Evolutionary conservation across 352 stramenopile genomes (phyloP), one percentile per base, ranked within the genome.

Genomic region (Sclerospora graminicola): DNA sequence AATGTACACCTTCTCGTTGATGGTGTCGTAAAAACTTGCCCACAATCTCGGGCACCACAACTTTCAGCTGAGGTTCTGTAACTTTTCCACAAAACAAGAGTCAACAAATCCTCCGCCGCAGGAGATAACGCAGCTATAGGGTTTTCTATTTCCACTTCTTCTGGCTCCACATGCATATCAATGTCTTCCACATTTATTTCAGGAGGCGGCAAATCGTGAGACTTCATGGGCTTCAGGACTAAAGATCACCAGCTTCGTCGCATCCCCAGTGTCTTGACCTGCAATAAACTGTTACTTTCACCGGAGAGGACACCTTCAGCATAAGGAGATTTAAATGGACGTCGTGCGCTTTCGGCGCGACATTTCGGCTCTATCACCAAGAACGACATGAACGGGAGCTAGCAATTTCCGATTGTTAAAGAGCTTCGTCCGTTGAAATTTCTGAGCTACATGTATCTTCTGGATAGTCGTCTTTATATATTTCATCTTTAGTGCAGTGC

Each of bases 1-100:
- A 98, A 60, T 95, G 70, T 35, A 98, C 93, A 23, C 94, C 95
- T 61, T 98, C 95, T 15, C 92, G 76, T 64, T 98, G 90, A 69
- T 98, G 95, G 31, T 92, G 93, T 16, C 95, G 84, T 24, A 98
- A 56, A 54, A 89, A 97, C 45, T 97, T 98, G 47, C 84, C 84
- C 4, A 98, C 71, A 16, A 97, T 85, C 20, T 89, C 76, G 7
- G 86, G 82, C 9, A 95, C 83, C 24, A 94, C 73, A 4, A 93
- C 71, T 28, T 79, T 69, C 15, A 75, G 33, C 5, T 79, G 50
- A 1, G 68, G 54, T 26, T 91, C 53, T 1, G 40, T 82, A 57
- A 38, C 73, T 83, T 26, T 84, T 57, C 82, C 82, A 94, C 8
- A 94, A 54, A 26, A 94, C 75, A 9, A 94, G 62, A 7, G 82